Percentiles rank a stretch among this genome's conserved stretches.
Conservation (phyloP, 2,329 filamentous ascomycete species). For the Neoascochyta sp. region DNA sequence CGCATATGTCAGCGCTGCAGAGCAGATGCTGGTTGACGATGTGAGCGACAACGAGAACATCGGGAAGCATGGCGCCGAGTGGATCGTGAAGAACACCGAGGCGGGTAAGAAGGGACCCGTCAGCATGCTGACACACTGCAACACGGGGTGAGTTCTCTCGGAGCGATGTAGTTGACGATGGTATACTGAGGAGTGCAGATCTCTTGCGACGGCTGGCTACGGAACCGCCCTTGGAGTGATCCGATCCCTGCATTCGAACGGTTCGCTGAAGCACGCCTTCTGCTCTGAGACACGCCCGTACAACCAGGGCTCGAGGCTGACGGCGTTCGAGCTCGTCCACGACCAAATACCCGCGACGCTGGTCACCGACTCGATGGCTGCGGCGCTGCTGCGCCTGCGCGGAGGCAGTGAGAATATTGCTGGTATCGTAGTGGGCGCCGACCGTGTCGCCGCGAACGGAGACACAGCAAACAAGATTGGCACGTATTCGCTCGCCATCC, state of each 20-base stretch:
- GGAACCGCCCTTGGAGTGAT: conserved; percentile 94
- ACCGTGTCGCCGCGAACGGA: conserved; percentile 91
- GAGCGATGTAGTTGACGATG: background rate
- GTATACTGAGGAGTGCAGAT: conserved; percentile 53
- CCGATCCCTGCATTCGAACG: conserved; percentile 67
- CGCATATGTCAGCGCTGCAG: conserved; percentile 74
- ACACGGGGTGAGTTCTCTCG: conserved; percentile 66
- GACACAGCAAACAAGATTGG: conserved; percentile 99
- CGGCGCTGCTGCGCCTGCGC: conserved; percentile 70
- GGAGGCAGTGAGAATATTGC: conserved; percentile 62
- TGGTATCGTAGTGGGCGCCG: conserved; percentile 89
- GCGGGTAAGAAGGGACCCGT: conserved; percentile 55
- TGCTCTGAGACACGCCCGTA: conserved; percentile 97
- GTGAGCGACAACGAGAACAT: conserved; percentile 83
- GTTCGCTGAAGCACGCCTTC: conserved; percentile 74
- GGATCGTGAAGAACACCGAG: conserved; percentile 64
- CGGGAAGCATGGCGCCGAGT: conserved; percentile 75
- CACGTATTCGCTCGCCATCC: conserved; percentile 87
- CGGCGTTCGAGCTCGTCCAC: conserved; percentile 93
- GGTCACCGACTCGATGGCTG: conserved; percentile 96
- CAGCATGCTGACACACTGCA: conserved; percentile 95
- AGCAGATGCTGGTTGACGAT: conserved; percentile 83
- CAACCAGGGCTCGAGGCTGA: conserved; percentile 93
- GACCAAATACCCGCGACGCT: conserved; percentile 88
- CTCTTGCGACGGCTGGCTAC: conserved; percentile 94